Base-by-base conservation (phyloP, 768 basidiomycete species). In the Ramaria sp. region DNA sequence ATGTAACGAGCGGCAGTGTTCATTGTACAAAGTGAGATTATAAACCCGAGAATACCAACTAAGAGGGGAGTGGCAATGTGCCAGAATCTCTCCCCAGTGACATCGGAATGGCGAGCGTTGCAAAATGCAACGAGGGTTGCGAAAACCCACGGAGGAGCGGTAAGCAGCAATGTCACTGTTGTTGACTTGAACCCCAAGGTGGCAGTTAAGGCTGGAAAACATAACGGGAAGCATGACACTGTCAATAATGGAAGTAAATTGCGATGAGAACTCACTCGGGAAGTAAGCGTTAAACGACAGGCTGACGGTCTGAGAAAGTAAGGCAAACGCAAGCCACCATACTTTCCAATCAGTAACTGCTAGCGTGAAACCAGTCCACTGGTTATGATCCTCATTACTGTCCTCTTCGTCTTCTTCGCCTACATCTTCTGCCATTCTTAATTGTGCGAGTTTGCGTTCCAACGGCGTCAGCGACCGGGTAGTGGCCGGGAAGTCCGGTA, bases 401-500 rank as follows among this genome's bases (percentile, higher is more conserved):
- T 62, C 63, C 42, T 85, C 83, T 62, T 76, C 68, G 61, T 85
- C 83, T 0, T 81, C 83, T 68, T 84, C 82, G 1, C 82, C 82
- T 9, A 78, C 80, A 63, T 85, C 83, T 63, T 85, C 84, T 0
- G 82, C 78, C n/a, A 85, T 76, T n/a, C 83, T 79, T 13, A 76
- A 76, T 65, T 82, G 81, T 1, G 83, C 83, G n/a, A 86, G 62
- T 61, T 20, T 65, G 57, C 72, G 66, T 62, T 75, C 73, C 39
- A 64, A 60, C 49, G 69, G 69, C 30, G 68, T 65, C 20, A 76
- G 69, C 67, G 68, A 74, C 49, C 20, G 63, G 15, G 67, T 70
- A 34, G 76, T 82, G 3, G 76, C 68, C 1, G 86, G 87, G 66
- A 88, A 88, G 65, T 88, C 87, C 1, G 88, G 88, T 6, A 90